phyloP scores from a whole-genome alignment of 2,329 filamentous ascomycete species.

The Penicillium sp. region DNA sequence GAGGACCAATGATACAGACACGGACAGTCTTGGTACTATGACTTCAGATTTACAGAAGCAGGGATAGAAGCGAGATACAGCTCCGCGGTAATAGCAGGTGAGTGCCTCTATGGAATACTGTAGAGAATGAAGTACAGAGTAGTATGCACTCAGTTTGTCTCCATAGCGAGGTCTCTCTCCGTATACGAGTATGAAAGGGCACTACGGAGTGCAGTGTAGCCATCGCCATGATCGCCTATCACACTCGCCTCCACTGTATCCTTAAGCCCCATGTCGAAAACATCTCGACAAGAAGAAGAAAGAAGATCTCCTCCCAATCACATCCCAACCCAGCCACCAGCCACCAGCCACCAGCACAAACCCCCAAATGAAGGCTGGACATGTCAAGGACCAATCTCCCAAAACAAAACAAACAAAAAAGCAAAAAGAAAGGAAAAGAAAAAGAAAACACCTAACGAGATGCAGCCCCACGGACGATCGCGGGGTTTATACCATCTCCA shows the following conservation, averaged over 20 bases:
- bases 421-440: neutral
- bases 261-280: neutral
- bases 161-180: neutral
- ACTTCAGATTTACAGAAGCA: neutral
- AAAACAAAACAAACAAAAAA: neutral
- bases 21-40: neutral
- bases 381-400: neutral
- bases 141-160: neutral
- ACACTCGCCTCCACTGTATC: neutral
- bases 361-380: neutral
- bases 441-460: neutral
- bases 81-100: neutral
- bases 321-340: neutral
- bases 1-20: neutral
- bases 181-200: neutral
- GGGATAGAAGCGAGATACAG: neutral
- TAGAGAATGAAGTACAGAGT: neutral
- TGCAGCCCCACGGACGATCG: constrained; percentile 15
- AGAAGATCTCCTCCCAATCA: neutral
- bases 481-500: constrained; percentile 33
- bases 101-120: too few species aligned
- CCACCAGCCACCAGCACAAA: constrained; percentile 3
- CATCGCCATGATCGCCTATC: neutral
- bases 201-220: neutral
- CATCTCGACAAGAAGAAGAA: neutral